A percentile compares a stretch with the other conserved stretches of the same genome.
Conservation (phyloP, 176 grass and related monocot genomes). For the Aegilops sharonensis region DNA sequence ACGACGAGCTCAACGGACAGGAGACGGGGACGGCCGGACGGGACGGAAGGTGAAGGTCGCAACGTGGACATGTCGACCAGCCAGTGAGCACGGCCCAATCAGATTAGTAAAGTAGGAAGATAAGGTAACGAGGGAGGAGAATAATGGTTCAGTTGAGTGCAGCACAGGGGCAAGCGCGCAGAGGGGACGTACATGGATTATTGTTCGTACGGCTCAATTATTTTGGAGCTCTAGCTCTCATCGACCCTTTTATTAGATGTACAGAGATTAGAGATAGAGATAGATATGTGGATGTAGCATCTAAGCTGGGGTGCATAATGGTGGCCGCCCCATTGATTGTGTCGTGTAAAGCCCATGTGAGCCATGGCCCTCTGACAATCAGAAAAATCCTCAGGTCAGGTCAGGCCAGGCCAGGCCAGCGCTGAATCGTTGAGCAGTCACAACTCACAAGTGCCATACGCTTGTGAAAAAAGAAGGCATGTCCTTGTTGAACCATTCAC, state of each 20-base stretch:
- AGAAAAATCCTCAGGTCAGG: too few relatives aligned
- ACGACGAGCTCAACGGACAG: conserved; percentile 8
- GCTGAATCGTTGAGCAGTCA: too few relatives aligned
- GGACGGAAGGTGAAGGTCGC: neutral
- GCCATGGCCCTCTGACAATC: neutral
- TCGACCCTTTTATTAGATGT: neutral
- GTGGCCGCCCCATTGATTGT: neutral
- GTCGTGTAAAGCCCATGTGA: neutral
- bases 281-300: neutral
- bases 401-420: too few relatives aligned
- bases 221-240: neutral
- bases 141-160: neutral
- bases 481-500: too few relatives aligned
- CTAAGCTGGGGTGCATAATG: neutral
- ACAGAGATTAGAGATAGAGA: neutral
- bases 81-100: neutral
- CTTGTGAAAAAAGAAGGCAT: too few relatives aligned
- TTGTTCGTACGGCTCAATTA: neutral
- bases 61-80: neutral
- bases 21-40: too few relatives aligned
- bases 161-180: too few relatives aligned
- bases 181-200: too few relatives aligned
- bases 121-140: neutral
- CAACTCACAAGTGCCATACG: too few relatives aligned
- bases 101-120: neutral